Conservation (phyloP, 164 flowering plant genomes). For the Echeveria elegans region DNA sequence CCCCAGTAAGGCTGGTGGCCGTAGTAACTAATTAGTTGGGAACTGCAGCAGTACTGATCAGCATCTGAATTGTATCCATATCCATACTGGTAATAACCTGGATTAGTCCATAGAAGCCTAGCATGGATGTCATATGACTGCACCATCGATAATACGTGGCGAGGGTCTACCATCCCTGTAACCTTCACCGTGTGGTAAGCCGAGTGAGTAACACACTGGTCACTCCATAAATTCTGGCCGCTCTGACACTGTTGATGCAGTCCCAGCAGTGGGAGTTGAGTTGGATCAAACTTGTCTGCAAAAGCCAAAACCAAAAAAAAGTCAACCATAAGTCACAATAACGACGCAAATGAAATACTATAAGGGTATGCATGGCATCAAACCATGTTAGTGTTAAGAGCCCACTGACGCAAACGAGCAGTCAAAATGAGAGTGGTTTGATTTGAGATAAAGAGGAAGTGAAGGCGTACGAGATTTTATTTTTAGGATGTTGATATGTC, state of each 20-base stretch:
- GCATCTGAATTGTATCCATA: no score
- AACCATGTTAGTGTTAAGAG: no score
- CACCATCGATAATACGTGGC: neutral
- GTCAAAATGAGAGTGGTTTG: no score
- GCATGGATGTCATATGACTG: neutral
- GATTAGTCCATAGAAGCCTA: neutral
- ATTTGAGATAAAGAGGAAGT: no score
- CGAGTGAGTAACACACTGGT: neutral
- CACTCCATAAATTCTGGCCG: neutral
- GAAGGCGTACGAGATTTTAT: no score
- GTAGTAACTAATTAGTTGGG: neutral
- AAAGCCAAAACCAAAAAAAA: no score
- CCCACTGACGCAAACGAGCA: no score
- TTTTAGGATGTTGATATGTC: no score
- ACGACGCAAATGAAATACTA: no score
- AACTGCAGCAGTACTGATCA: neutral
- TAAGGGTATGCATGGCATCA: no score
- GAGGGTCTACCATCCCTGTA: neutral
- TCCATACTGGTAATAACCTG: neutral
- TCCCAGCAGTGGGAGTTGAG: slow-evolving; percentile 6
- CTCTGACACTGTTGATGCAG: neutral
- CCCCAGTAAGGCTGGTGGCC: no score
- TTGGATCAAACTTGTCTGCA: neutral
- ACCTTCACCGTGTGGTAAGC: neutral
- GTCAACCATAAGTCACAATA: no score